Evolutionary conservation across 768 basidiomycete species (phyloP).

Genomic region (Amanita pseudoporphyria): DNA sequence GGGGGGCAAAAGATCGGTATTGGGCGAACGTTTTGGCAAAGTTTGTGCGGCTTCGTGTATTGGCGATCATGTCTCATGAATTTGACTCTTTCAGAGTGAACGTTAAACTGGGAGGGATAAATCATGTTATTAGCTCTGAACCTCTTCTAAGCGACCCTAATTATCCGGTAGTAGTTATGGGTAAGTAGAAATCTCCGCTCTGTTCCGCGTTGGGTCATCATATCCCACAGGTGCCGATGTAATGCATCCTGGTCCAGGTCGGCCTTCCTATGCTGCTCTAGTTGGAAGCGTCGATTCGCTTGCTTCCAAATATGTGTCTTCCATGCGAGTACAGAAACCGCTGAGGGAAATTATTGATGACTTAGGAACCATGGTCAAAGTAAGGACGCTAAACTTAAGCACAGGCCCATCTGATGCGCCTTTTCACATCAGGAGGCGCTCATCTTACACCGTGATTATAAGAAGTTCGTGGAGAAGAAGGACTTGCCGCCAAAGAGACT

Average conservation of each 20-base stretch:
- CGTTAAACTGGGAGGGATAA: slow-evolving; percentile 79
- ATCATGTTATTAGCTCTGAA: slow-evolving; percentile 66
- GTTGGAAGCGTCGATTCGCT: slow-evolving; percentile 75
- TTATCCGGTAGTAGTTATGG: slow-evolving; percentile 74
- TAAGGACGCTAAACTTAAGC: no score
- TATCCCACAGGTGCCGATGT: no score
- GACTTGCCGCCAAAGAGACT: slow-evolving; percentile 42
- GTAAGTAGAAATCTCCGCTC: no score
- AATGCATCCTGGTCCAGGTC: slow-evolving; percentile 39
- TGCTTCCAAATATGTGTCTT: slow-evolving; percentile 59
- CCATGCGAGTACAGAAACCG: slow-evolving; percentile 55
- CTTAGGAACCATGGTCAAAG: slow-evolving; percentile 46
- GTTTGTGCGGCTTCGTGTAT: not conserved
- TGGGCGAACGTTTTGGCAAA: no score
- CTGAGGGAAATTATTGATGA: slow-evolving; percentile 74
- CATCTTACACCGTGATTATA: slow-evolving; percentile 43
- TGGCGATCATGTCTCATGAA: slow-evolving; percentile 15
- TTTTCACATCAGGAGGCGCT: slow-evolving; percentile 39
- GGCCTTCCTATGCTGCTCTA: slow-evolving; percentile 73
- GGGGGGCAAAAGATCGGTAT: no score
- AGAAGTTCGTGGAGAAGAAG: slow-evolving; percentile 34
- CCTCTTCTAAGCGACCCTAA: slow-evolving; percentile 56
- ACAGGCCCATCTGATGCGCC: no score
- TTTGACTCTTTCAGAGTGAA: slow-evolving; percentile 65
- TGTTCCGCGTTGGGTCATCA: no score